Conservation (phyloP, 2,329 filamentous ascomycete species). For the Colletotrichum ledebouriae region DNA sequence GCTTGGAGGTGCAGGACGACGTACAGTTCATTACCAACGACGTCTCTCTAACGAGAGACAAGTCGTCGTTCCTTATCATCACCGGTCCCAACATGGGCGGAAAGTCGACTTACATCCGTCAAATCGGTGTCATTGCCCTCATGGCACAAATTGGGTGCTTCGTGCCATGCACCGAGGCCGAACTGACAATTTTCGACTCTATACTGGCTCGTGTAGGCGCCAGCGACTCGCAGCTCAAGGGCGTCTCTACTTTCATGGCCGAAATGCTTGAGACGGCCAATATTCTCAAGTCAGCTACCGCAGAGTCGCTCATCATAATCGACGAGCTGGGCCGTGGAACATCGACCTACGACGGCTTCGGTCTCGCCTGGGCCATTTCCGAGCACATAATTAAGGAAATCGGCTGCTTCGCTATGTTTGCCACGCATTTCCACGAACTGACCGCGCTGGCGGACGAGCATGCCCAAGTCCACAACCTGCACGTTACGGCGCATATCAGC, state of each 20-base stretch:
- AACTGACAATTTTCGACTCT: conserved; percentile 95
- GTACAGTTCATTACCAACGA: conserved; percentile 99
- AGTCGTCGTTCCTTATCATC: conserved; percentile 94
- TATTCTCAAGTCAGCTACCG: conserved; percentile 95
- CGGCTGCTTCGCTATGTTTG: conserved; percentile 93
- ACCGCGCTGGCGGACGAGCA: conserved; percentile 91
- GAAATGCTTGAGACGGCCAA: conserved; percentile 99
- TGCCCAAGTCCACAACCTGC: conserved; percentile 89
- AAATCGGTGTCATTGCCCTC: conserved; percentile 95
- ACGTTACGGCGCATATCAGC: conserved; percentile 94
- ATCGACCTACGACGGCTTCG: conserved; percentile 98
- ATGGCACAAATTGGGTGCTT: conserved; percentile 99
- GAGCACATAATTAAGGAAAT: conserved; percentile 98
- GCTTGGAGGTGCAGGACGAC: conserved; percentile 98
- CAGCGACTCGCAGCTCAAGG: conserved; percentile 96
- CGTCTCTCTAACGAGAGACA: conserved; percentile 81
- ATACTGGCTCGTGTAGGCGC: conserved; percentile 97
- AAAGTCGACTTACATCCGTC: conserved; percentile 97
- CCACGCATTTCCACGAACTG: conserved; percentile 98
- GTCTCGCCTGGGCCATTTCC: conserved; percentile 98
- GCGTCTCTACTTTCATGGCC: conserved; percentile 99
- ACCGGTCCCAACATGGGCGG: conserved; percentile 99
- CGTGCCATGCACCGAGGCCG: conserved; percentile 90
- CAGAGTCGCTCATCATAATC: conserved; percentile 97
- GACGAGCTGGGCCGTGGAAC: conserved; percentile 97